Percentiles rank a stretch among this genome's conserved stretches.
phyloP scores from a whole-genome alignment of 1,284 basidiomycete species.

The Melanopsichium pennsylvanicum region DNA sequence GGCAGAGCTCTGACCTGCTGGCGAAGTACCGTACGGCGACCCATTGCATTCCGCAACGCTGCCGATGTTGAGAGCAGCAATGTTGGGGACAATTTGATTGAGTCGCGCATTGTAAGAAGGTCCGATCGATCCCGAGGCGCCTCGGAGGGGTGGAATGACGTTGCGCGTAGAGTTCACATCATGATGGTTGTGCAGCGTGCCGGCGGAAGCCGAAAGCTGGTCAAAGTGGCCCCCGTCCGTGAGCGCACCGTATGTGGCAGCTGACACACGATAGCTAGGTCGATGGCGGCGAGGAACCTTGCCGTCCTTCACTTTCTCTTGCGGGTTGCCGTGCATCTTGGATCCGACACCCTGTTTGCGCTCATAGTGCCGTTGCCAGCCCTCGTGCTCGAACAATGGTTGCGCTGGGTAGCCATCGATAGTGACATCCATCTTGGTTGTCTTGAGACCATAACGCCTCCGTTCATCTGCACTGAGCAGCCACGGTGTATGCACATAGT shows the following conservation, averaged over 20 bases:
- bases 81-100: constrained; percentile 5
- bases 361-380: constrained; percentile 57
- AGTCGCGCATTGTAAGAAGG: constrained; percentile 19
- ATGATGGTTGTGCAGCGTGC: constrained; percentile 5
- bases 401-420: constrained; percentile 52
- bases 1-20: constrained; percentile 7
- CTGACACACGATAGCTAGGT: constrained; percentile 25
- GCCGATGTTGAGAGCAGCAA: constrained; percentile 20
- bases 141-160: constrained; percentile 32
- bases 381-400: constrained; percentile 54
- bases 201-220: constrained; percentile 35
- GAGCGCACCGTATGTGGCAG: constrained; percentile 33
- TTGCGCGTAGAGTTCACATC: constrained; percentile 21
- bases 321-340: constrained; percentile 61
- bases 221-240: constrained; percentile 19
- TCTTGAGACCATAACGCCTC: constrained; percentile 54
- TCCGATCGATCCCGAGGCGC: constrained; percentile 35
- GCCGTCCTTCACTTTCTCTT: constrained; percentile 61
- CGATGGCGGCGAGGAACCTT: constrained; percentile 48
- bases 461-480: constrained; percentile 50
- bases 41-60: constrained; percentile 15
- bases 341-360: constrained; percentile 56
- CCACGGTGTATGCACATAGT: constrained; percentile 62
- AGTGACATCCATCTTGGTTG: constrained; percentile 53
- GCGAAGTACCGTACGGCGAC: constrained; percentile 25